Percentiles rank a stretch among this genome's conserved stretches.
phyloP scores from a whole-genome alignment of 139 green algal genomes.

The Chlorella ohadii region DNA sequence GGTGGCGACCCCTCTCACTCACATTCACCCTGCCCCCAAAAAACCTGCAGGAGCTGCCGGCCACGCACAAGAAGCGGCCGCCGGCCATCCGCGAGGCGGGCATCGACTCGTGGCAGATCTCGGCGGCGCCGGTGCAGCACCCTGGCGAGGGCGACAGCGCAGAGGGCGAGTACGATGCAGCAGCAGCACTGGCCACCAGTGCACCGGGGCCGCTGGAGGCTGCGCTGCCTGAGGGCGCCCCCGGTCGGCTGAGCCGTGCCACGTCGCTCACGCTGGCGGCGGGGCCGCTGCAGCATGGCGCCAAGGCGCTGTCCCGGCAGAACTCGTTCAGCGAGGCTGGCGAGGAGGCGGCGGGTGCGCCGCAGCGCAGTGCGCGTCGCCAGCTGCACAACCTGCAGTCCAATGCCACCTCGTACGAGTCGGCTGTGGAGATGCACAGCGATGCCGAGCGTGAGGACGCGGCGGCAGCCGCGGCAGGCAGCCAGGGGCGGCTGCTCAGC shows the following conservation, averaged over 20 bases:
- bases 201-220: neutral
- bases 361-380: neutral
- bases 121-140: neutral
- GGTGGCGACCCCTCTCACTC: too few relatives aligned
- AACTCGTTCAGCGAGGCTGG: neutral
- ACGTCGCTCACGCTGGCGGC: neutral
- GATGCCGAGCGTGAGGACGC: neutral
- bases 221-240: neutral
- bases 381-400: neutral
- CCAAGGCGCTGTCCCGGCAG: neutral
- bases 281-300: conserved; percentile 6
- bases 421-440: neutral
- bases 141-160: neutral
- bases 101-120: conserved; percentile 25
- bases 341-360: neutral
- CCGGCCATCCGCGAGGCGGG: conserved; percentile 13
- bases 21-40: too few relatives aligned
- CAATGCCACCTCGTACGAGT: neutral
- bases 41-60: too few relatives aligned
- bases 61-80: conserved; percentile 29
- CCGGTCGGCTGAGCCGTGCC: neutral
- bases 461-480: neutral
- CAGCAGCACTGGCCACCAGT: neutral
- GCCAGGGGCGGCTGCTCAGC: too few relatives aligned
- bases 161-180: neutral